A percentile compares a stretch with the other conserved stretches of the same genome.
Conservation (phyloP, 2,329 filamentous ascomycete species). For the Pseudogymnoascus sp. region DNA sequence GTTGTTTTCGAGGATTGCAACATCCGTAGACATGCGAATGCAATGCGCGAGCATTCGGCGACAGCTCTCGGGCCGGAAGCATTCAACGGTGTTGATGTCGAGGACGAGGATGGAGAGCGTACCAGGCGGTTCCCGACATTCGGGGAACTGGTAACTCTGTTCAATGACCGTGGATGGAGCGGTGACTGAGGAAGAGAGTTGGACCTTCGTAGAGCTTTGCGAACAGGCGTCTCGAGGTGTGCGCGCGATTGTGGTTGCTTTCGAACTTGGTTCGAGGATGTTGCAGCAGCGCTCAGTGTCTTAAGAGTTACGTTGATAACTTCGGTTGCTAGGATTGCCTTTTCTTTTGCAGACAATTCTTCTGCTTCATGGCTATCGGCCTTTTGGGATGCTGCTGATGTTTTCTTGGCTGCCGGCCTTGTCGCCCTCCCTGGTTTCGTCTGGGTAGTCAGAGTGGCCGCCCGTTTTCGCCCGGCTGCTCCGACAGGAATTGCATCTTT, state of each 20-base stretch:
- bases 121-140: constrained; percentile 37
- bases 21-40: constrained; percentile 56
- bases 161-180: constrained; percentile 52
- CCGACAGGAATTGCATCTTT: constrained; percentile 6
- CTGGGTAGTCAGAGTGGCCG: constrained; percentile 7
- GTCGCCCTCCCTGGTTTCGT: constrained; percentile 15
- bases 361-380: constrained; percentile 17
- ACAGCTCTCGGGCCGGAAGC: constrained; percentile 28
- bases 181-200: constrained; percentile 51
- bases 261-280: constrained; percentile 29
- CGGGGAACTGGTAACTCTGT: constrained; percentile 52
- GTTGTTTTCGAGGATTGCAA: constrained; percentile 43
- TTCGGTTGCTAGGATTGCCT: constrained; percentile 60
- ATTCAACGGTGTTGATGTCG: constrained; percentile 12
- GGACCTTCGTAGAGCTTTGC: constrained; percentile 43
- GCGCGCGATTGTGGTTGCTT: constrained; percentile 26
- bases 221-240: constrained; percentile 30
- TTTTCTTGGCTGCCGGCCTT: constrained; percentile 27
- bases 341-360: constrained; percentile 48
- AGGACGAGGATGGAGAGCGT: constrained; percentile 32
- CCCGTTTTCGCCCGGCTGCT: not conserved
- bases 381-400: constrained; percentile 18
- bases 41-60: constrained; percentile 57
- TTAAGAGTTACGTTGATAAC: constrained; percentile 65
- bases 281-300: constrained; percentile 58